A percentile compares a stretch with the other conserved stretches of the same genome.
Conservation (phyloP, 495 filamentous ascomycete species). For the Xylaria flabelliformis region DNA sequence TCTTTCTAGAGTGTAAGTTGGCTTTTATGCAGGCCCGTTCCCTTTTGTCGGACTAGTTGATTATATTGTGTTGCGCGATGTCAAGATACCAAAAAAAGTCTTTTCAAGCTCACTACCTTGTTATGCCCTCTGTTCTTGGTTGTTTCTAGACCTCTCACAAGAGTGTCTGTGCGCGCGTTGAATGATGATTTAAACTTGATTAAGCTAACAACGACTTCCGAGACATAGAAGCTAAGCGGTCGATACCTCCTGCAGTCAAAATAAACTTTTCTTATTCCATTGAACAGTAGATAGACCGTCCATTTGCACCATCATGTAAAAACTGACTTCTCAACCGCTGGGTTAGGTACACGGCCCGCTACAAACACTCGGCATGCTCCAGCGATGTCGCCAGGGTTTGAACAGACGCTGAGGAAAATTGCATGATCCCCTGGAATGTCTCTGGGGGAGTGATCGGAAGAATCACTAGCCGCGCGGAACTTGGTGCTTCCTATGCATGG, state of each 20-base stretch:
- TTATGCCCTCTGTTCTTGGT: constrained; percentile 2
- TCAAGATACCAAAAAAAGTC: constrained; percentile 14
- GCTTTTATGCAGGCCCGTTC: neutral
- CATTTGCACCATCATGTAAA: constrained; percentile 6
- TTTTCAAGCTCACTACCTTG: constrained; percentile 12
- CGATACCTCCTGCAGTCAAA: neutral
- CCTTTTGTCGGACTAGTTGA: constrained; percentile 13
- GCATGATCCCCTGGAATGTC: constrained; percentile 2
- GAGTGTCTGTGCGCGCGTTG: neutral
- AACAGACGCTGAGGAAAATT: constrained; percentile 3
- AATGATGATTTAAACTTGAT: neutral
- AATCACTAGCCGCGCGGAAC: constrained; percentile 24
- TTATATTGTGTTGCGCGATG: constrained; percentile 14
- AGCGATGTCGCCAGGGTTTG: neutral
- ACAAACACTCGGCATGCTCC: neutral
- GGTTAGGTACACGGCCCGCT: constrained; percentile 10
- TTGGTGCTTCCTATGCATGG: neutral
- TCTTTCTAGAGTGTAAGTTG: neutral
- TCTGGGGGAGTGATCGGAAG: constrained; percentile 4
- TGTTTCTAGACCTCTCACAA: neutral
- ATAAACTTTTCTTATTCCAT: constrained; percentile 4
- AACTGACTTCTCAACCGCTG: neutral
- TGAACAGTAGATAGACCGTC: neutral
- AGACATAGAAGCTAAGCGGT: neutral
- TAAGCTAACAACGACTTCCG: neutral